Evolutionary conservation across 495 filamentous ascomycete genomes (phyloP).

Genomic region (Talaromyces stipitatus): DNA sequence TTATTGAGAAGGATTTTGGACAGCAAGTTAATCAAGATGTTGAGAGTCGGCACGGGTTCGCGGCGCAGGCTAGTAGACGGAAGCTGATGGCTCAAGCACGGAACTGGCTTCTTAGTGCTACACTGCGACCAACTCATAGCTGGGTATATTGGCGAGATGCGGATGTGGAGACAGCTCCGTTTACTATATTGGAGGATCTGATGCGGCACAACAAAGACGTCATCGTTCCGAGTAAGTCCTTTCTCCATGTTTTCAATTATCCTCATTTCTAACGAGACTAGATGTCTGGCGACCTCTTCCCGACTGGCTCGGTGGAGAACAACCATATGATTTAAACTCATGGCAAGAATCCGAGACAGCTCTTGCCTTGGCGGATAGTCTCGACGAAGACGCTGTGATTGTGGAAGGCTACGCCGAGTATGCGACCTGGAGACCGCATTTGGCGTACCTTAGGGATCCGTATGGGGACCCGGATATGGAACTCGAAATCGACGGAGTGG

Average conservation of each 20-base stretch:
- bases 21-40: conserved; percentile 98
- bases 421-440: conserved; percentile 95
- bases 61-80: conserved; percentile 84
- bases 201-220: conserved; percentile 99
- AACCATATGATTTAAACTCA: conserved; percentile 97
- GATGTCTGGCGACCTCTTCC: conserved; percentile 98
- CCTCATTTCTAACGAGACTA: conserved; percentile 22
- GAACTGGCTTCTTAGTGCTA: conserved; percentile 95
- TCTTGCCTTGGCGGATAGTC: conserved; percentile 81
- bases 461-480: conserved; percentile 99
- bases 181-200: conserved; percentile 92
- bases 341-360: conserved; percentile 99
- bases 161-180: conserved; percentile 93
- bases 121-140: conserved; percentile 87
- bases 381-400: conserved; percentile 98
- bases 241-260: neutral
- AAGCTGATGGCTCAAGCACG: conserved; percentile 98
- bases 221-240: conserved; percentile 90
- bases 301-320: conserved; percentile 98
- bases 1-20: conserved; percentile 98
- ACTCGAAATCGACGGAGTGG: conserved; percentile 98
- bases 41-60: conserved; percentile 95
- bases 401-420: conserved; percentile 99
- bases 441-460: conserved; percentile 94
- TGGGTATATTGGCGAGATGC: conserved; percentile 99